Conservation (phyloP, 805 yeast genomes). For the Deakozyma indianensis region DNA sequence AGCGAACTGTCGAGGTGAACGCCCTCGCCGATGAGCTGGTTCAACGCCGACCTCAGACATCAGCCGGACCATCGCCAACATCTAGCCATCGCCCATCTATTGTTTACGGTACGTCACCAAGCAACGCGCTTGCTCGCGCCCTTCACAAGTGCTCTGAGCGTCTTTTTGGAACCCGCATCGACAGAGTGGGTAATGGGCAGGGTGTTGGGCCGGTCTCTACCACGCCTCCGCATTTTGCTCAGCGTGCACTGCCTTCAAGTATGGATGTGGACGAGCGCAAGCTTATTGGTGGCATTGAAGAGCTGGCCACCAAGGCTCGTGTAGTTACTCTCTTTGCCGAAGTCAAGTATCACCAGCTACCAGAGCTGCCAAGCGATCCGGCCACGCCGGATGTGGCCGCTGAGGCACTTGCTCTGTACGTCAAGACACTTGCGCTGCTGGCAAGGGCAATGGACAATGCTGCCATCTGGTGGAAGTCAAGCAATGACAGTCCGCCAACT, state of each 20-base stretch:
- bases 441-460: slow-evolving; percentile 81
- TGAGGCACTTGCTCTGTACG: slow-evolving; percentile 76
- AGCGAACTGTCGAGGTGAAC: slow-evolving; percentile 87
- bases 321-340: slow-evolving; percentile 83
- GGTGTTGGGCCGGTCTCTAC: slow-evolving; percentile 1
- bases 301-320: slow-evolving; percentile 77
- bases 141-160: slow-evolving; percentile 78
- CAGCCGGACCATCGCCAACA: not conserved
- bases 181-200: slow-evolving; percentile 1
- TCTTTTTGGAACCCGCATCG: slow-evolving; percentile 45
- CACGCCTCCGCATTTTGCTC: slow-evolving; percentile 12
- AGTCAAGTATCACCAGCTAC: slow-evolving; percentile 69
- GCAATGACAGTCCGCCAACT: slow-evolving; percentile 8
- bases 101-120: slow-evolving; percentile 36
- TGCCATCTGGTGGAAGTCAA: slow-evolving; percentile 73
- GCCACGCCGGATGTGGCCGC: slow-evolving; percentile 41
- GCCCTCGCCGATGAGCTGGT: slow-evolving; percentile 90
- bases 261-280: slow-evolving; percentile 15
- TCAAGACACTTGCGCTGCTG: slow-evolving; percentile 66
- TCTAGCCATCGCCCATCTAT: slow-evolving; percentile 11
- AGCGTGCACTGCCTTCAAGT: slow-evolving; percentile 9
- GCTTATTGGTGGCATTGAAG: slow-evolving; percentile 36
- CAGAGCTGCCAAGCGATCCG: slow-evolving; percentile 12
- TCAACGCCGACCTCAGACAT: slow-evolving; percentile 9
- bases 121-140: slow-evolving; percentile 81